Evolutionary conservation across 352 stramenopile species (phyloP).

Genomic region (Phytophthora idaei): DNA sequence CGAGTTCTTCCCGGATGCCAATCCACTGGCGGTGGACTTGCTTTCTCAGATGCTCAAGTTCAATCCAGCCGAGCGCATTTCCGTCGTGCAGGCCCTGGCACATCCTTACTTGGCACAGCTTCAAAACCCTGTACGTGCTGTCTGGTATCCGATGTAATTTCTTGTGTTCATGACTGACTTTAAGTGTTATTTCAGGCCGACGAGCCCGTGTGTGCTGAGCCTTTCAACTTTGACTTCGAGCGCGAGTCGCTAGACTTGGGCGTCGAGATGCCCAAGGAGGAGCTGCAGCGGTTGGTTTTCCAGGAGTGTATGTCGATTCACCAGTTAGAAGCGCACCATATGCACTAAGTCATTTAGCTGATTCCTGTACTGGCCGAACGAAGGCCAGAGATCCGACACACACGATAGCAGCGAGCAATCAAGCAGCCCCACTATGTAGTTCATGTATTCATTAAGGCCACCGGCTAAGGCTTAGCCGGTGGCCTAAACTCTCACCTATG

Average conservation of each 20-base stretch:
- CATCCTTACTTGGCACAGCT: constrained; percentile 91
- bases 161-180: constrained; percentile 1
- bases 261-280: constrained; percentile 86
- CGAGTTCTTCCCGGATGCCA: constrained; percentile 89
- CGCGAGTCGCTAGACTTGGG: constrained; percentile 80
- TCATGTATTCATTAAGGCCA: constrained; percentile 31
- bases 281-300: constrained; percentile 84
- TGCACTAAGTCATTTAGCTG: constrained; percentile 43
- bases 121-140: constrained; percentile 81
- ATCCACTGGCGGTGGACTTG: constrained; percentile 83
- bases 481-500: too few relatives aligned
- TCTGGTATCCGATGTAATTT: background rate
- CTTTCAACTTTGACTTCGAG: constrained; percentile 91
- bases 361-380: constrained; percentile 6
- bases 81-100: constrained; percentile 88
- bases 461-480: background rate
- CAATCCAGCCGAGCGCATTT: constrained; percentile 94
- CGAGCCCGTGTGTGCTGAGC: constrained; percentile 79
- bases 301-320: constrained; percentile 80
- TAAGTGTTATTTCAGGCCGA: constrained; percentile 55
- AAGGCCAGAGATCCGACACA: constrained; percentile 7
- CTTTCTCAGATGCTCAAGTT: constrained; percentile 93
- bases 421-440: constrained; percentile 20
- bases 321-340: constrained; percentile 69
- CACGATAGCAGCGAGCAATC: background rate